A percentile compares a stretch with the other conserved stretches of the same genome.
Conservation (phyloP, 306 rosid species). For the Cyamopsis tetragonoloba region DNA sequence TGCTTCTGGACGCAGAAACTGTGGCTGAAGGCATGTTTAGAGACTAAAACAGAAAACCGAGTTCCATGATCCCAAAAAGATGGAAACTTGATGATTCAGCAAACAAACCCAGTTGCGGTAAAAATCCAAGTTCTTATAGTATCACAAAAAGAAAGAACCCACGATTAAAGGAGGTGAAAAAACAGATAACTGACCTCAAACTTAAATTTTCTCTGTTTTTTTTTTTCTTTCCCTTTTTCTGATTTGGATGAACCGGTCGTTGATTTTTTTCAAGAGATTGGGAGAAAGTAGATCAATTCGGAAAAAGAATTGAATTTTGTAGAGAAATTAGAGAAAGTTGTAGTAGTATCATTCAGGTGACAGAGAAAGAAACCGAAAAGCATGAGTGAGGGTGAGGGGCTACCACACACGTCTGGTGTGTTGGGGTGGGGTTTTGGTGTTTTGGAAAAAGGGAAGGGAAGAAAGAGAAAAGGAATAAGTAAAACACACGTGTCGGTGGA, state of each 20-base stretch:
- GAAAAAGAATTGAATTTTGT: neutral
- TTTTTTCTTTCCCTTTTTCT: neutral
- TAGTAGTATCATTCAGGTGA: neutral
- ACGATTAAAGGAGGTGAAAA: neutral
- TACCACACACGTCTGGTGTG: neutral
- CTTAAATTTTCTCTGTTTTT: neutral
- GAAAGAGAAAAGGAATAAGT: neutral
- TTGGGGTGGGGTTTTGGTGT: neutral
- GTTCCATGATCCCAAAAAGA: constrained; percentile 11
- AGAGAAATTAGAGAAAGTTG: neutral
- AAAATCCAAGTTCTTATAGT: neutral
- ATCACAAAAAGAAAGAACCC: neutral
- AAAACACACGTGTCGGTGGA: constrained; percentile 17
- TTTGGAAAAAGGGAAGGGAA: neutral
- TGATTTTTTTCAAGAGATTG: neutral
- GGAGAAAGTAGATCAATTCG: too few species aligned
- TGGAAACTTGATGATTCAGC: constrained; percentile 8
- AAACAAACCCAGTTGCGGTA: constrained; percentile 3
- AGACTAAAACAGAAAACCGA: constrained; percentile 23
- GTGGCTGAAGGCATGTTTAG: neutral
- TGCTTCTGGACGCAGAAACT: constrained; percentile 14
- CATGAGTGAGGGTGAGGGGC: neutral
- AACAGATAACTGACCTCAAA: neutral
- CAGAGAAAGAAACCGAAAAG: neutral
- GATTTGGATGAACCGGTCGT: neutral